Percentiles rank a stretch among this genome's conserved stretches.
phyloP scores from a whole-genome alignment of 495 filamentous ascomycete species.

The Penicillium soppii region DNA sequence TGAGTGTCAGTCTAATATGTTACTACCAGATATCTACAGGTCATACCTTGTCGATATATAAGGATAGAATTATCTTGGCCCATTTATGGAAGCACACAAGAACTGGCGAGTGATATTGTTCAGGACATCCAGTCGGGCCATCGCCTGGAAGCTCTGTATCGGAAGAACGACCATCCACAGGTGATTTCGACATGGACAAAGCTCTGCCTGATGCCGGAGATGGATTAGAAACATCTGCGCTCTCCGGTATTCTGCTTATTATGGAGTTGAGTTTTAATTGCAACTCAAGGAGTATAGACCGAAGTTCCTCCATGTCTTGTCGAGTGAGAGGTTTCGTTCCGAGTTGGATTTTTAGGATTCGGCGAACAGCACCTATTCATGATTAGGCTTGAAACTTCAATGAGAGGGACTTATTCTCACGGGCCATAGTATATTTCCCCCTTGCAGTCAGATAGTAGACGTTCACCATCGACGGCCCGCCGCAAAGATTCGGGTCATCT shows the following conservation, averaged over 20 bases:
- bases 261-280: slow-evolving; percentile 46
- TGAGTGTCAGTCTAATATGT: neutral
- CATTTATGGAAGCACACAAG: slow-evolving; percentile 49
- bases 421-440: slow-evolving; percentile 49
- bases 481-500: slow-evolving; percentile 44
- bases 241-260: slow-evolving; percentile 39
- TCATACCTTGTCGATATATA: slow-evolving; percentile 47
- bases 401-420: slow-evolving; percentile 23
- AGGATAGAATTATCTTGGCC: slow-evolving; percentile 43
- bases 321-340: slow-evolving; percentile 45
- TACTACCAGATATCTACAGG: neutral
- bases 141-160: slow-evolving; percentile 40
- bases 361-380: slow-evolving; percentile 39
- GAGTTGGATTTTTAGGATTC: slow-evolving; percentile 46
- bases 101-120: slow-evolving; percentile 47
- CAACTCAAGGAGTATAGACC: slow-evolving; percentile 44
- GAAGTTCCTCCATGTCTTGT: slow-evolving; percentile 46
- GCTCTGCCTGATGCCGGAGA: slow-evolving; percentile 21
- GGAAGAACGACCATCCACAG: slow-evolving; percentile 20
- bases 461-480: slow-evolving; percentile 48
- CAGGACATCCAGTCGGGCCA: slow-evolving; percentile 34
- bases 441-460: slow-evolving; percentile 46
- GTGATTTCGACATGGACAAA: slow-evolving; percentile 33
- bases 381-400: slow-evolving; percentile 11
- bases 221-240: slow-evolving; percentile 4